These are phyloP conservation scores for Endothia cerciana DNA, from an alignment of 2,329 filamentous ascomycete genomes.

Conservation along the genomic window DNA sequence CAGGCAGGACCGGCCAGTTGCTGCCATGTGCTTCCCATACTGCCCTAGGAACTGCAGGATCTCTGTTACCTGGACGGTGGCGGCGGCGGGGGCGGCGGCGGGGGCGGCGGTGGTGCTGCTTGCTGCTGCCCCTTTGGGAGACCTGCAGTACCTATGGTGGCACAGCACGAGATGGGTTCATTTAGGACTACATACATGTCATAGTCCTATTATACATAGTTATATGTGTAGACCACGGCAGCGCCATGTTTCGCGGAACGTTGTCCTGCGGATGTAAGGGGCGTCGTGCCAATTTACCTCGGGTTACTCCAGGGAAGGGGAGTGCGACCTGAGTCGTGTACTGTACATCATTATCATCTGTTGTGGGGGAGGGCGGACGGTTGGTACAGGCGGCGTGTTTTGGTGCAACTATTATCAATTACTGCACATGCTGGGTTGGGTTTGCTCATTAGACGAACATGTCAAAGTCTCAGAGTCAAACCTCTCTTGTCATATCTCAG, in stretches of 20 bases:
- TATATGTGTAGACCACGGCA: slow-evolving; percentile 3
- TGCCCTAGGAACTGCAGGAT: slow-evolving; percentile 6
- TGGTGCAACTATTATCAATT: too few relatives aligned
- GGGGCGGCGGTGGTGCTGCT: not conserved
- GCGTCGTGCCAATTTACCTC: slow-evolving; percentile 21
- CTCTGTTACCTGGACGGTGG: not conserved
- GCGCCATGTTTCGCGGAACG: slow-evolving; percentile 13
- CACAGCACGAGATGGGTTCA: slow-evolving; percentile 8
- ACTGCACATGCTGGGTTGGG: not conserved
- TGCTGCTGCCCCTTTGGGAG: slow-evolving; percentile 7
- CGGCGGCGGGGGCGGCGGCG: too few relatives aligned
- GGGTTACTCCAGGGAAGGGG: slow-evolving; percentile 12
- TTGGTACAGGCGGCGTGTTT: too few relatives aligned
- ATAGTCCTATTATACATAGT: not conserved
- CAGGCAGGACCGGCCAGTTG: not conserved
- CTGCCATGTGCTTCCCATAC: not conserved
- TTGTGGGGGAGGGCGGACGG: not conserved
- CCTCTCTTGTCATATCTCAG: slow-evolving; percentile 15
- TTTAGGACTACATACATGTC: not conserved
- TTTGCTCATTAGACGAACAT: slow-evolving; percentile 7
- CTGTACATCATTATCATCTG: not conserved
- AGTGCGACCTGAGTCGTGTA: slow-evolving; percentile 6
- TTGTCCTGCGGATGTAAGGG: slow-evolving; percentile 21
- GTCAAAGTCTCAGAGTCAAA: slow-evolving; percentile 7
- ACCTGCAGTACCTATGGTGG: not conserved